Evolutionary conservation across 305 asterid species (phyloP).

Genomic region (Fraxinus baroniana): DNA sequence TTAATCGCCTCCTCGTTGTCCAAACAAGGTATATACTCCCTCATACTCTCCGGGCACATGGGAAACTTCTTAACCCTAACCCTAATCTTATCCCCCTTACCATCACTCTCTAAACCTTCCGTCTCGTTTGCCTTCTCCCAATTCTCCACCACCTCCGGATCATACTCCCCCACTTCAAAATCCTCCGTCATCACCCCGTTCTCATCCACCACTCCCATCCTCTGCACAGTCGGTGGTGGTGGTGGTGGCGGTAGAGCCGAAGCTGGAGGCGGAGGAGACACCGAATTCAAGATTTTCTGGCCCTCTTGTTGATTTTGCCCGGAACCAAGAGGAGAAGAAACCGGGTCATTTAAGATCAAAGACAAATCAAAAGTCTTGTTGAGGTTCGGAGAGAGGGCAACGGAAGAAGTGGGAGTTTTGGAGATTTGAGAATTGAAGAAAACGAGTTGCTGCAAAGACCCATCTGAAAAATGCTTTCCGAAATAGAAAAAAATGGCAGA

Average conservation of each 20-base stretch:
- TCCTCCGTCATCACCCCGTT: slow-evolving; percentile 67
- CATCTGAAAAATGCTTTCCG: slow-evolving; percentile 73
- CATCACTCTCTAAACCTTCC: slow-evolving; percentile 38
- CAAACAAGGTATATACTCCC: slow-evolving; percentile 88
- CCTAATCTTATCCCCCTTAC: slow-evolving; percentile 33
- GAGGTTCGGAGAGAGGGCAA: slow-evolving; percentile 50
- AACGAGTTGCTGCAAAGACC: slow-evolving; percentile 58
- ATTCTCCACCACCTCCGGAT: slow-evolving; percentile 61
- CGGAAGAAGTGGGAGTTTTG: slow-evolving; percentile 37
- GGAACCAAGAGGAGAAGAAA: not conserved
- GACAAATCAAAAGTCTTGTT: slow-evolving; percentile 50
- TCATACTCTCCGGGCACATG: slow-evolving; percentile 59
- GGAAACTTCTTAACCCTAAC: slow-evolving; percentile 57
- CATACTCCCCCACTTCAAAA: slow-evolving; percentile 75
- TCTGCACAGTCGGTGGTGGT: slow-evolving; percentile 54
- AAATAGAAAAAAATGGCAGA: slow-evolving; percentile 64
- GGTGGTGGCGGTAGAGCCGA: slow-evolving; percentile 26
- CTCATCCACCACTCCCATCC: slow-evolving; percentile 88
- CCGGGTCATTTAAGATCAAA: slow-evolving; percentile 44
- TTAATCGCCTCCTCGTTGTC: slow-evolving; percentile 70
- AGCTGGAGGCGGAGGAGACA: slow-evolving; percentile 27
- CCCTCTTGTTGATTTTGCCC: not conserved
- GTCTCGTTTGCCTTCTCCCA: slow-evolving; percentile 53
- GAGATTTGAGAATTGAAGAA: slow-evolving; percentile 55
- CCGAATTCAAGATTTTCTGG: slow-evolving; percentile 4